Evolutionary conservation across 768 basidiomycete species (phyloP).

Genomic region (Tylopilus balloui): DNA sequence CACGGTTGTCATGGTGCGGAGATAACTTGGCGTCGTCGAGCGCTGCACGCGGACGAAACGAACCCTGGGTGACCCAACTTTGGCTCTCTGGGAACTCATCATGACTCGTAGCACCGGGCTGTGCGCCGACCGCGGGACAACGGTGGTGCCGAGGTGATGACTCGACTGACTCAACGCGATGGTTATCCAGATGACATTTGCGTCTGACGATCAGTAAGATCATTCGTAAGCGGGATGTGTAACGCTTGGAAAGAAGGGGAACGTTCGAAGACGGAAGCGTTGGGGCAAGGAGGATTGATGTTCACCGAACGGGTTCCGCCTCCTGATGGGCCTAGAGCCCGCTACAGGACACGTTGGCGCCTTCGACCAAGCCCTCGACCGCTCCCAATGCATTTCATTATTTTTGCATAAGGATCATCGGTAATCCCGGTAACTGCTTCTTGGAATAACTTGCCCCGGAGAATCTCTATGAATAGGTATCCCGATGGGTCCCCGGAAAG

Average conservation of each 20-base stretch:
- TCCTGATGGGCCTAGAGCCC: background rate
- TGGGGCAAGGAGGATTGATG: background rate
- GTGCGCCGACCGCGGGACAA: background rate
- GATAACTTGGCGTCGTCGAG: constrained; percentile 9
- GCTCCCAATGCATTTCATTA: constrained; percentile 1
- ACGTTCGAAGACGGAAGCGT: background rate
- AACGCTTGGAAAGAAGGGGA: constrained; percentile 2
- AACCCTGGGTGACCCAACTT: background rate
- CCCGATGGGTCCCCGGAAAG: constrained; percentile 4
- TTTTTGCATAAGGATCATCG: constrained; percentile 12
- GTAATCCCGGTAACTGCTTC: background rate
- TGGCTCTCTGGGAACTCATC: background rate
- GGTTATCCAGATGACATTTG: constrained; percentile 1
- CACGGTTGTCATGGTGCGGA: constrained; percentile 12
- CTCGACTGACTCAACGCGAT: constrained; percentile 3
- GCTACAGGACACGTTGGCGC: background rate
- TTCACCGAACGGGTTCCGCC: background rate
- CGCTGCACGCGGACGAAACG: background rate
- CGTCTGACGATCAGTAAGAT: constrained; percentile 5
- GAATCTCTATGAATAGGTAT: constrained; percentile 5
- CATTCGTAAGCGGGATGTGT: constrained; percentile 8
- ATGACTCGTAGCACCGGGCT: background rate
- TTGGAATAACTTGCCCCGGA: constrained; percentile 1
- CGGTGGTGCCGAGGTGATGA: constrained; percentile 7
- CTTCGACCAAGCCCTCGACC: background rate